These are phyloP conservation scores for Purpureocillium lavendulum DNA, from an alignment of 2,329 filamentous ascomycete genomes.

Conservation along the genomic window DNA sequence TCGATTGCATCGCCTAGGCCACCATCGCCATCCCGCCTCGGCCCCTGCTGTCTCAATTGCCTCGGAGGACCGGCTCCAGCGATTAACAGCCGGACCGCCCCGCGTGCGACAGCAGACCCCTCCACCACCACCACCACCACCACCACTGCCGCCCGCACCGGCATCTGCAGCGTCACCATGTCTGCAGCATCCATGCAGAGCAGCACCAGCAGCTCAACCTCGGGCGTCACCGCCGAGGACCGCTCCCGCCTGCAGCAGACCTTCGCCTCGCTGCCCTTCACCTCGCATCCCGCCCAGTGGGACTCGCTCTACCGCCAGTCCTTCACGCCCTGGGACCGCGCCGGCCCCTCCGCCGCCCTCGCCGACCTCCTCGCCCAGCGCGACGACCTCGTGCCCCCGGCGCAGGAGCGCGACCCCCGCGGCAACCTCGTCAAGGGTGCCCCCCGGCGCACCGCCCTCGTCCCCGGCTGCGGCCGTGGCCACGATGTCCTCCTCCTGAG, in stretches of 20 bases:
- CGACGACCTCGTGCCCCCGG: constrained; percentile 31
- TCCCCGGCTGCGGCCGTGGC: constrained; percentile 75
- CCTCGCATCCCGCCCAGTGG: constrained; percentile 33
- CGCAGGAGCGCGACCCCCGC: constrained; percentile 22
- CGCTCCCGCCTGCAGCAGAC: constrained; percentile 19
- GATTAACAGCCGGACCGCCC: not conserved
- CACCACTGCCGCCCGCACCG: constrained; percentile 1
- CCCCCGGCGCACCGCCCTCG: constrained; percentile 43
- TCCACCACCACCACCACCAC: not conserved
- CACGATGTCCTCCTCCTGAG: constrained; percentile 73
- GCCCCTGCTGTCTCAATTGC: no score
- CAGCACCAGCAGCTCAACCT: constrained; percentile 16
- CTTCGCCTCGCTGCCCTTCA: constrained; percentile 24
- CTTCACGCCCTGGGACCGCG: constrained; percentile 48
- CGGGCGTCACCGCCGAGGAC: constrained; percentile 22
- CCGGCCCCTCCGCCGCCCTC: constrained; percentile 43
- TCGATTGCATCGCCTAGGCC: no score
- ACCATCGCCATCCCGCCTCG: no score
- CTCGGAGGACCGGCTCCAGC: no score
- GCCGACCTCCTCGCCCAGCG: constrained; percentile 40
- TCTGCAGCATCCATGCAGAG: constrained; percentile 8
- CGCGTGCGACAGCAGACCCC: not conserved
- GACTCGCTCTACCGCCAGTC: constrained; percentile 36
- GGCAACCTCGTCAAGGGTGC: constrained; percentile 16
- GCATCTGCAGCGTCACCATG: constrained; percentile 7